Conservation (phyloP, 208 protist genomes). For the Lotmaria passim region DNA sequence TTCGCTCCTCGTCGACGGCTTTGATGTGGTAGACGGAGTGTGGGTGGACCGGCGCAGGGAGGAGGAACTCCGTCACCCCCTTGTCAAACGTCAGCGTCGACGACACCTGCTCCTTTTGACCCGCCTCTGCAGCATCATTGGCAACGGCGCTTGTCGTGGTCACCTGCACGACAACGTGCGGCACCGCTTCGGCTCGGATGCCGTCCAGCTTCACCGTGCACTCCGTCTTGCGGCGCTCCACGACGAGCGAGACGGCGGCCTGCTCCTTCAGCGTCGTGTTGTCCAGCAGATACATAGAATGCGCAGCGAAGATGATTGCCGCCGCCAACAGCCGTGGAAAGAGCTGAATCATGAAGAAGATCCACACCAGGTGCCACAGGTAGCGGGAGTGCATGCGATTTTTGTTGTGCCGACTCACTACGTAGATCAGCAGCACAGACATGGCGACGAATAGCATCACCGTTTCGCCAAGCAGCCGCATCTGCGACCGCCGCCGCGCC, state of each 20-base stretch:
- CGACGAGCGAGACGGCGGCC: constrained; percentile 47
- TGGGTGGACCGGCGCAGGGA: constrained; percentile 40
- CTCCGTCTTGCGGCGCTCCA: constrained; percentile 34
- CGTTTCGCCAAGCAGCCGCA: constrained; percentile 67
- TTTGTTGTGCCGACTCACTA: constrained; percentile 69
- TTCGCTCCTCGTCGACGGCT: constrained; percentile 57
- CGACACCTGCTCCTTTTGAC: constrained; percentile 3
- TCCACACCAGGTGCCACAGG: constrained; percentile 53
- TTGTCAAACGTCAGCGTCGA: constrained; percentile 69
- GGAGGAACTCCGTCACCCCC: constrained; percentile 47
- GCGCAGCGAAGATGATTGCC: constrained; percentile 69
- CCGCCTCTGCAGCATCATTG: background rate
- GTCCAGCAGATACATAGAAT: constrained; percentile 57
- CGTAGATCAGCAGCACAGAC: constrained; percentile 61
- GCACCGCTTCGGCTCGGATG: constrained; percentile 28
- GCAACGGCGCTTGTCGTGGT: constrained; percentile 19
- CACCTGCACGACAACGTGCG: constrained; percentile 61
- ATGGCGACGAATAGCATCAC: constrained; percentile 70
- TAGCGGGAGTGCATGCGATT: constrained; percentile 53
- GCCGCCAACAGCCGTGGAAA: constrained; percentile 76
- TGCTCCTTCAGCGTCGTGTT: constrained; percentile 57
- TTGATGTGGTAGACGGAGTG: constrained; percentile 49
- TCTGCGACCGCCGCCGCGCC: constrained; percentile 52
- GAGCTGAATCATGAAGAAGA: constrained; percentile 78
- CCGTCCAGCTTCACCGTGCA: constrained; percentile 53